These are phyloP conservation scores for Coniochaeta ligniaria DNA, from an alignment of 2,329 filamentous ascomycete species.

Conservation along the genomic window DNA sequence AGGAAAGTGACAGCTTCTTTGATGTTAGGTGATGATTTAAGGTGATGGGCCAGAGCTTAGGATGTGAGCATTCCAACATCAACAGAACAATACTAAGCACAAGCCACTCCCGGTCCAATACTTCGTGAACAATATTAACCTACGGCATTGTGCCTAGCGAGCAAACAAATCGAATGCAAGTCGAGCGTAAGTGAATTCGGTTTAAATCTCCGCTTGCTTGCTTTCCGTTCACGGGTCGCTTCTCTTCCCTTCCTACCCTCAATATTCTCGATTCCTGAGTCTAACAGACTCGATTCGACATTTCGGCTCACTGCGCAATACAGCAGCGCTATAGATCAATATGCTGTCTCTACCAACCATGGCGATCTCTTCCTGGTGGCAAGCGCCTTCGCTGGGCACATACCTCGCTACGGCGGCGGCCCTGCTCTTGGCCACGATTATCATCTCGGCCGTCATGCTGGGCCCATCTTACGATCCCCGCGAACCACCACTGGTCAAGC, in stretches of 20 bases:
- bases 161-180: neutral
- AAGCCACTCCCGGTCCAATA: neutral
- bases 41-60: too few relatives aligned
- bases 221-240: too few relatives aligned
- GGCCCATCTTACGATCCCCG: conserved; percentile 4
- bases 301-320: neutral
- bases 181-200: neutral
- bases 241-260: too few relatives aligned
- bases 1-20: neutral
- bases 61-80: neutral
- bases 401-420: neutral
- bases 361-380: neutral
- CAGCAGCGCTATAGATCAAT: neutral
- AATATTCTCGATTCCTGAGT: neutral
- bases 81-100: neutral
- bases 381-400: neutral
- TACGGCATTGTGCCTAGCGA: neutral
- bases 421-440: neutral
- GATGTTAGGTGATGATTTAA: too few relatives aligned
- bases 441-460: neutral
- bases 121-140: neutral
- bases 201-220: neutral
- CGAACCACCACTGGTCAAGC: conserved; percentile 8
- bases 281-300: neutral
- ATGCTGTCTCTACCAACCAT: neutral